Base-by-base conservation (phyloP, 371 early-diverging fungal species). In the Mortierella sp. region DNA sequence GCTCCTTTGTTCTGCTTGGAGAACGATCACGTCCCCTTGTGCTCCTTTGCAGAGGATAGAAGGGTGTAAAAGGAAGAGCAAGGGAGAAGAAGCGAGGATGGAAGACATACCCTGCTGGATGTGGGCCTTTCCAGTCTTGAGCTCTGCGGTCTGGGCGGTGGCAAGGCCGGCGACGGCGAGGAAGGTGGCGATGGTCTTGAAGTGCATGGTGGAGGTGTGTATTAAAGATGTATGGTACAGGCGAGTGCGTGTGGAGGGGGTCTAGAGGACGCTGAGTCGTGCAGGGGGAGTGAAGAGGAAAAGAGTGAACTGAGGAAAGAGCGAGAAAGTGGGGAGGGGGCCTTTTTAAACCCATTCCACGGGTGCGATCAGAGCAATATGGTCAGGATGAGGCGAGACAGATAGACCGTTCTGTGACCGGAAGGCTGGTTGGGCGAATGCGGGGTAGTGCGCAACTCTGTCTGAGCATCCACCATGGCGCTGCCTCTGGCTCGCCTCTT, bases 101-200 rank as follows among this genome's bases (percentile, higher is more conserved):
- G 16, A 41, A 13, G 28, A 72, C 72, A 34, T 72, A 72, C 72
- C 34, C 47, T 39, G 53, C 12, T 62, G 26, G 54, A 70, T 19
- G 48, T 56, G 34, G 43, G 76, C 69, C 10, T 27, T 28, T 45
- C 70, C 68, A 13, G 58, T 53, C 31, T 58, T 60, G 68, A 28
- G 42, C 42, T 64, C 55, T 28, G 71, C 21, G 45, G 48, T 53
- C 55, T 69, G 70, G 51, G 78, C 69, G 50, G 79, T 62, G 45
- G 61, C 66, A 56, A 63, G 49, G 54, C 65, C 57, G 28, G 79
- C 72, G 21, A 80, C 49, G 61, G 78, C 72, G 38, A 81, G 64
- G 48, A 67, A 48, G 31, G 80, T 34, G 55, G 78, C 65, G 30
- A 67, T 49, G 58, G 73, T 52, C 63, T 80, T 80, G 79, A 80